These are phyloP conservation scores for Castanea crenata DNA, from an alignment of 306 rosid genomes.

Conservation along the genomic window DNA sequence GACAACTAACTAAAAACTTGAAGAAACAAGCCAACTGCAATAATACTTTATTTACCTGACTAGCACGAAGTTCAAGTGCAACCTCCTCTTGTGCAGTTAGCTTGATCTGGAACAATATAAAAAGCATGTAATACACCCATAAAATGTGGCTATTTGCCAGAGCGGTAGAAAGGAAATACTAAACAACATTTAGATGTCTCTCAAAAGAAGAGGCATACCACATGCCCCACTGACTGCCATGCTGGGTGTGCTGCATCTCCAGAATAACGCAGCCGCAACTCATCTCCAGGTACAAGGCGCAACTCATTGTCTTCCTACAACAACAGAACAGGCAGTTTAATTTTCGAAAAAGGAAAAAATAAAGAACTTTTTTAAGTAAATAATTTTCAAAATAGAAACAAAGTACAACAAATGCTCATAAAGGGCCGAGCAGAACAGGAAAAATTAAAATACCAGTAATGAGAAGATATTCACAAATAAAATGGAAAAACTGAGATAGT, in stretches of 20 bases:
- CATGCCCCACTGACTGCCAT: slow-evolving; percentile 99
- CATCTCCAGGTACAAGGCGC: slow-evolving; percentile 99
- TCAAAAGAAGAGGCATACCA: slow-evolving; percentile 51
- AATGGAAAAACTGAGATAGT: background rate
- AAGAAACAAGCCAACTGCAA: slow-evolving; percentile 9
- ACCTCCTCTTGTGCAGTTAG: slow-evolving; percentile 98
- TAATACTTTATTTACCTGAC: slow-evolving; percentile 59
- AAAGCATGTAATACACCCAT: background rate
- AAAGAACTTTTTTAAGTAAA: background rate
- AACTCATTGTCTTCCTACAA: slow-evolving; percentile 95
- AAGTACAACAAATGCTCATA: background rate
- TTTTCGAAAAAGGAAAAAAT: background rate
- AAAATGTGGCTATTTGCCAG: background rate
- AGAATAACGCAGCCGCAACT: slow-evolving; percentile 91
- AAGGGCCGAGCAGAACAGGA: background rate
- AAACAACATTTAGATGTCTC: background rate
- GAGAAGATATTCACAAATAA: background rate
- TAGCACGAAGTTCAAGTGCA: slow-evolving; percentile 95
- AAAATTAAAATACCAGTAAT: background rate
- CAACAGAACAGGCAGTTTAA: slow-evolving; percentile 22
- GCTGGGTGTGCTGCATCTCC: slow-evolving; percentile 99
- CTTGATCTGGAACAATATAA: slow-evolving; percentile 65
- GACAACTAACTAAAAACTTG: background rate
- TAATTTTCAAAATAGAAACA: background rate
- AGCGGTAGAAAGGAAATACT: background rate